Percentiles rank a stretch among this genome's conserved stretches.
Conservation (phyloP, 202 grass and related monocot species). For the Elaeis oleifera region DNA sequence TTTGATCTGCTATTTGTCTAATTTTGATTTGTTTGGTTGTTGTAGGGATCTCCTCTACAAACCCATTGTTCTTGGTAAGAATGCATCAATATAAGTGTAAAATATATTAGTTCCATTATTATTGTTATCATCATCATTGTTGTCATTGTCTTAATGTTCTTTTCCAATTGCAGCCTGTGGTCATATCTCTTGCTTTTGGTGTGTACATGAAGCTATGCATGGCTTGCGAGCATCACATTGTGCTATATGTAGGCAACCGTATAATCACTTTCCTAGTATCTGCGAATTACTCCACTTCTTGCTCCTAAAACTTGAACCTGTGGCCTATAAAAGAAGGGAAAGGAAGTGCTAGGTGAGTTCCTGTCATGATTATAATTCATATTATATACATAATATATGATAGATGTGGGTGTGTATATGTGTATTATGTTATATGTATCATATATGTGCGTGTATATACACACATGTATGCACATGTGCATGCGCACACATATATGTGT, state of each 20-base stretch:
- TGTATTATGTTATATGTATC: too few relatives aligned
- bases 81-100: slow-evolving; percentile 9
- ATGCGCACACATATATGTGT: background rate
- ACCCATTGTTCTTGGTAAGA: slow-evolving; percentile 83
- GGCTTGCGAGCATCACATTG: slow-evolving; percentile 33
- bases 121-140: slow-evolving; percentile 7
- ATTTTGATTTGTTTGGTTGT: slow-evolving; percentile 6
- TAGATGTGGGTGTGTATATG: too few relatives aligned
- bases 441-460: too few relatives aligned
- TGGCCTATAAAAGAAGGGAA: slow-evolving; percentile 67
- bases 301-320: slow-evolving; percentile 72
- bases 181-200: slow-evolving; percentile 93
- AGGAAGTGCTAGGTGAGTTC: slow-evolving; percentile 62
- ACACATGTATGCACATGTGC: too few relatives aligned
- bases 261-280: slow-evolving; percentile 80
- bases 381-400: too few relatives aligned
- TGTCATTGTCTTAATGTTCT: background rate
- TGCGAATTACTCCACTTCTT: slow-evolving; percentile 80
- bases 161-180: slow-evolving; percentile 62
- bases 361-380: background rate
- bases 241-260: slow-evolving; percentile 65
- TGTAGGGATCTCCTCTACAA: slow-evolving; percentile 93
- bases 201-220: slow-evolving; percentile 62
- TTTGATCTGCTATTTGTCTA: slow-evolving; percentile 15
- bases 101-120: too few relatives aligned